Evolutionary conservation across 1,284 basidiomycete genomes (phyloP).

Genomic region (Fomitopsis palustris): DNA sequence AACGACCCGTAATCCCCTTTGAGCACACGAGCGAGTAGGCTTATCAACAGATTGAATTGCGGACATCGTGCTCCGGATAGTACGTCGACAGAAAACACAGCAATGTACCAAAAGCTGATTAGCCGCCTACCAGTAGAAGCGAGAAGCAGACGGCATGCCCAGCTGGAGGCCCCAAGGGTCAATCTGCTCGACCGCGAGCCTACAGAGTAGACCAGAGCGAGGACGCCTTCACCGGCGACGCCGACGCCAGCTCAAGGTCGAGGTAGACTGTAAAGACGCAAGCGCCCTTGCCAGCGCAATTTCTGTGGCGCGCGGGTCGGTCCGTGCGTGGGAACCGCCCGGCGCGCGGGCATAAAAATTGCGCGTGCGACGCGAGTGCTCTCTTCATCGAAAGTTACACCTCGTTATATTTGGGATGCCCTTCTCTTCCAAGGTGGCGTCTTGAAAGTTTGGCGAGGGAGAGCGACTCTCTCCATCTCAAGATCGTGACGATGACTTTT

Average conservation of each 20-base stretch:
- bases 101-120: constrained; percentile 1
- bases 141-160: not conserved
- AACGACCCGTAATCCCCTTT: not conserved
- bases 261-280: not conserved
- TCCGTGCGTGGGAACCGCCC: not conserved
- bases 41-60: not conserved
- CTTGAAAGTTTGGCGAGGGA: constrained; percentile 3
- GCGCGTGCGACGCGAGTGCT: not conserved
- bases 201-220: constrained; percentile 1
- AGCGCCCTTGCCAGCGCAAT: not conserved
- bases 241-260: not conserved
- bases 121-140: not conserved
- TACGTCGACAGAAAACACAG: not conserved
- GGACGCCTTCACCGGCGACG: not conserved
- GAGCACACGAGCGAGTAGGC: not conserved
- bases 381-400: constrained; percentile 2
- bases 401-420: constrained; percentile 2
- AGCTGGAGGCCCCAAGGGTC: not conserved
- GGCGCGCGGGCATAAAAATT: not conserved
- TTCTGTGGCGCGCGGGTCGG: not conserved
- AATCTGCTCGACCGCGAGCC: not conserved
- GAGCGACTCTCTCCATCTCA: not conserved
- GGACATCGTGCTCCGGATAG: not conserved
- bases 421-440: constrained; percentile 1
- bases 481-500: not conserved